Percentiles rank a stretch among this genome's conserved stretches.
These are phyloP conservation scores for Saturnispora diversa DNA, from an alignment of 805 yeast species.

Conservation along the genomic window DNA sequence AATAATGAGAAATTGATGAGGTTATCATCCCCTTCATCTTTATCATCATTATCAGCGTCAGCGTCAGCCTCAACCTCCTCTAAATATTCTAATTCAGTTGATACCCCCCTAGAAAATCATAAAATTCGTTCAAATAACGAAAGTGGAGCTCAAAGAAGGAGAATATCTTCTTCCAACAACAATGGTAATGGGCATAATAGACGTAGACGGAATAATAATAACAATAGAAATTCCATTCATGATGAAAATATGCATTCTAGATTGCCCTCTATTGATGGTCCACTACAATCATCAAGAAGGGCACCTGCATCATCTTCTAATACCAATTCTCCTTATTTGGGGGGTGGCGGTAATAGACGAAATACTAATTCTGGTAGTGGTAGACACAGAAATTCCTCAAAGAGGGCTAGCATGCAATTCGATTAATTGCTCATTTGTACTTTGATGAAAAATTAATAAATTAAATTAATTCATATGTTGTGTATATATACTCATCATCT, in stretches of 20 bases:
- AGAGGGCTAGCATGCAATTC: slow-evolving; percentile 1
- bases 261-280: too few relatives aligned
- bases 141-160: slow-evolving; percentile 3
- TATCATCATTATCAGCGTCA: too few relatives aligned
- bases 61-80: too few relatives aligned
- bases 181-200: not conserved
- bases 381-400: slow-evolving; percentile 1
- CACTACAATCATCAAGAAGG: too few relatives aligned
- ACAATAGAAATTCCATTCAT: slow-evolving; percentile 3
- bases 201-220: slow-evolving; percentile 2
- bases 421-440: not conserved
- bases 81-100: not conserved
- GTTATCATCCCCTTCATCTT: too few relatives aligned
- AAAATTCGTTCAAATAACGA: slow-evolving; percentile 4
- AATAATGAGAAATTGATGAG: slow-evolving; percentile 1
- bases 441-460: not conserved
- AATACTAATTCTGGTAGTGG: too few relatives aligned
- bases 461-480: not conserved
- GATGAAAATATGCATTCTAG: too few relatives aligned
- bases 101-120: not conserved
- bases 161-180: not conserved
- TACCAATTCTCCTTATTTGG: too few relatives aligned
- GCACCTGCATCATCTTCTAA: too few relatives aligned
- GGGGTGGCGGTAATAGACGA: too few relatives aligned
- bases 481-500: not conserved